phyloP scores from a whole-genome alignment of 2,329 filamentous ascomycete genomes.

The Aspergillus vadensis region DNA sequence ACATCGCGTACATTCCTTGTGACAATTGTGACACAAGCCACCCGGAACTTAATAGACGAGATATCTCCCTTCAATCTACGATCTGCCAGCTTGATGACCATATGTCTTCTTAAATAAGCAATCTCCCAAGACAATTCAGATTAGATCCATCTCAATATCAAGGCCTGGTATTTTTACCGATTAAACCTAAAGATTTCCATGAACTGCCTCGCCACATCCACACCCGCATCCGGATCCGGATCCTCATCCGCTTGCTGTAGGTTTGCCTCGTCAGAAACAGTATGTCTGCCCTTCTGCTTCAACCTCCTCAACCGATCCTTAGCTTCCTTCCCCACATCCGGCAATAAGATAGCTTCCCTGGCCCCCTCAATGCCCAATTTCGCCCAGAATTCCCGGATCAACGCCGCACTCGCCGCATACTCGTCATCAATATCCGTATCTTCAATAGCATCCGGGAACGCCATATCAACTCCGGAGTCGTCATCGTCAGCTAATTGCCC shows the following conservation, averaged over 20 bases:
- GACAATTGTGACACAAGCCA: not conserved
- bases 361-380: slow-evolving; percentile 40
- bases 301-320: slow-evolving; percentile 31
- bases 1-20: not conserved
- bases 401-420: slow-evolving; percentile 33
- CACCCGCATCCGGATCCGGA: slow-evolving; percentile 38
- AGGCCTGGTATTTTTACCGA: slow-evolving; percentile 27
- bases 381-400: slow-evolving; percentile 48
- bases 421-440: slow-evolving; percentile 44
- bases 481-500: slow-evolving; percentile 16
- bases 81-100: not conserved
- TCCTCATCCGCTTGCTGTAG: slow-evolving; percentile 30
- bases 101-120: not conserved
- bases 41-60: not conserved
- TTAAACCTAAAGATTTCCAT: slow-evolving; percentile 50
- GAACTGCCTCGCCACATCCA: slow-evolving; percentile 48
- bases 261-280: slow-evolving; percentile 14
- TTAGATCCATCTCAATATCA: not conserved
- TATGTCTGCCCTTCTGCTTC: slow-evolving; percentile 20
- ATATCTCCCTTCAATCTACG: not conserved
- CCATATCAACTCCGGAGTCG: slow-evolving; percentile 30
- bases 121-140: not conserved
- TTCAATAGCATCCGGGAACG: slow-evolving; percentile 30
- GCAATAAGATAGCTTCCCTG: slow-evolving; percentile 45
- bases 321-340: slow-evolving; percentile 43